Evolutionary conservation across 2,329 filamentous ascomycete species (phyloP).

Genomic region (Colletotrichum lupini): DNA sequence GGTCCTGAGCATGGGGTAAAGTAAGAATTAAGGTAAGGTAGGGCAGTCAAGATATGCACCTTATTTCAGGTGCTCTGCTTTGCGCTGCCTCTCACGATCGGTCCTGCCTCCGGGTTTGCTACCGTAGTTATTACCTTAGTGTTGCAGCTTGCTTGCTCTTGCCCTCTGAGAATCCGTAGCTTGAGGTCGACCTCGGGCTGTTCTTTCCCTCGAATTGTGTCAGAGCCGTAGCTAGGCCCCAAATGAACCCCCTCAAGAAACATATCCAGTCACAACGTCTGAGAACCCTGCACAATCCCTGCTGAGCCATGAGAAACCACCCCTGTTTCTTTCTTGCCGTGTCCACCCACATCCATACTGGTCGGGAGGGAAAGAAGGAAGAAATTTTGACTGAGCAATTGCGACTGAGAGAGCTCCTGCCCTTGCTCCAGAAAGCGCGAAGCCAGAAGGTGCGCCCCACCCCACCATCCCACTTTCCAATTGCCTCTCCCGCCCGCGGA

Average conservation of each 20-base stretch:
- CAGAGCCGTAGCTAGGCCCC: neutral
- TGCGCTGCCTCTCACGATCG: neutral
- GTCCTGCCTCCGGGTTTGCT: neutral
- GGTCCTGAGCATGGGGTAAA: neutral
- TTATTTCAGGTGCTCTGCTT: neutral
- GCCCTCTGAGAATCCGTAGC: neutral
- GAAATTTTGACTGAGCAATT: neutral
- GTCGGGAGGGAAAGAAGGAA: neutral
- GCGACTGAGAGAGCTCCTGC: neutral
- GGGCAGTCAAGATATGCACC: neutral
- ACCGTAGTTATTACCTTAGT: neutral
- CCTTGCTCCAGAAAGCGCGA: neutral
- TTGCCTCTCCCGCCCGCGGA: constrained; percentile 30
- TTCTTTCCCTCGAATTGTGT: neutral
- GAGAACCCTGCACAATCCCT: constrained; percentile 29
- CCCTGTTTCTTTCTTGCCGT: constrained; percentile 13
- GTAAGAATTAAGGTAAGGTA: neutral
- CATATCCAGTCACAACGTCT: constrained; percentile 30
- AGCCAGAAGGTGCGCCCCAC: neutral
- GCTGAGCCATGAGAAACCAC: constrained; percentile 24
- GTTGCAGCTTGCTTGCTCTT: neutral
- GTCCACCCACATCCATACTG: constrained; percentile 27
- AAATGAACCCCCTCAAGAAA: constrained; percentile 23
- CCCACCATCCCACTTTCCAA: constrained; percentile 16
- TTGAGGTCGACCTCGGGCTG: neutral